Evolutionary conservation across 495 filamentous ascomycete genomes (phyloP), one percentile per base, ranked within the genome.

Genomic region (Penicillium dipodomyicola): DNA sequence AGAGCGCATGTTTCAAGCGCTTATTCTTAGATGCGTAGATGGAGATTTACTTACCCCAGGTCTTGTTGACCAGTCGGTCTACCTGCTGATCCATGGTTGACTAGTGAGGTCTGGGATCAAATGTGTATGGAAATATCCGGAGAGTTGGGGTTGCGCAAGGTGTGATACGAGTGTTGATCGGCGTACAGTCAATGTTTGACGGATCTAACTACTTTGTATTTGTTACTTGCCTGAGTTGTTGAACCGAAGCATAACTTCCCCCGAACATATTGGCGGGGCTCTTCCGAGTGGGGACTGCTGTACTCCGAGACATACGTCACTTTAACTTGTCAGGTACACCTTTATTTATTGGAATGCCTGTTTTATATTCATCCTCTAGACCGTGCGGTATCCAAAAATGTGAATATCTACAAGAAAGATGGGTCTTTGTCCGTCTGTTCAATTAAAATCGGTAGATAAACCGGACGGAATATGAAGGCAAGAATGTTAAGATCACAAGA

Each of bases 31-130:
- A 8, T 29, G 27, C 27, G 27, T 9, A 27, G 7, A 27, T 29
- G 7, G 39, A 11, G 30, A 1, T 41, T 7, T 70, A 76, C 74
- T 71, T 80, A 74, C 78, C 74, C 89, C 88, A 92, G 59, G 80
- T 81, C 69, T 88, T 90, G 56, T 88, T 76, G 54, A 89, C 84
- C 43, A 95, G 75, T 20, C 78, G 77, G 3, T 75, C 64, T 17
- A 93, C 80, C 68, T 91, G 87, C 10, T 82, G 75, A 57, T 92
- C 86, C 90, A 95, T 94, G 44, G 52, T 20, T 29, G 42, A 22
- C 7, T 39, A n/a, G 30, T 15, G 41, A 5, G 7, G 10, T 8
- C 15, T 35, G 6, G 7, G 14, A n/a, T 19, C 29, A 27, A 22
- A 22, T 8, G 32, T 33, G 25, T 39, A 39, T 17, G 22, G 20